These are phyloP conservation scores for Alternaria rosae DNA, from an alignment of 2,329 filamentous ascomycete genomes.

Conservation along the genomic window DNA sequence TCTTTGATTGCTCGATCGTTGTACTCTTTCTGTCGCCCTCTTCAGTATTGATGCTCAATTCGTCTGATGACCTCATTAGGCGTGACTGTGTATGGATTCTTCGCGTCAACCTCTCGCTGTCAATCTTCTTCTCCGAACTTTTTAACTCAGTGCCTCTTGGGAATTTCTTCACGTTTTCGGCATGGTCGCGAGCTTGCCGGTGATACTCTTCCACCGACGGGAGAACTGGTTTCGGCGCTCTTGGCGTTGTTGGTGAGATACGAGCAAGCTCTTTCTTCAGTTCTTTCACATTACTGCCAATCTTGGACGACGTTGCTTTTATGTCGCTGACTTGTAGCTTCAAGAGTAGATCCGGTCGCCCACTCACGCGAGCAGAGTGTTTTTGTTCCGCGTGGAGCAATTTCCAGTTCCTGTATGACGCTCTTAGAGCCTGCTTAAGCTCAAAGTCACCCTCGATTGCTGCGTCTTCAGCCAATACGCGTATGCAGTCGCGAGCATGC, in stretches of 20 bases:
- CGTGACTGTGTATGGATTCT: slow-evolving; percentile 25
- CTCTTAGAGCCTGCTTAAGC: not conserved
- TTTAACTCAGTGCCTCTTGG: not conserved
- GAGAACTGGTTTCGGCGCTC: not conserved
- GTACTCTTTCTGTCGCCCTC: not conserved
- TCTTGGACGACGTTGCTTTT: not conserved
- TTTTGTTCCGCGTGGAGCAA: not conserved
- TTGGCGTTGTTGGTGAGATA: not conserved
- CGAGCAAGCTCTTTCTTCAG: not conserved
- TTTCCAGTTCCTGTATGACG: not conserved
- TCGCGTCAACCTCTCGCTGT: slow-evolving; percentile 18
- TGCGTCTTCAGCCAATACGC: not conserved
- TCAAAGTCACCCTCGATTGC: not conserved
- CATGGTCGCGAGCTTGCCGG: not conserved
- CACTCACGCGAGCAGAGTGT: not conserved
- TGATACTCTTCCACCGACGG: not conserved
- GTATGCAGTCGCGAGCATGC: not conserved
- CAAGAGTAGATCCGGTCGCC: not conserved
- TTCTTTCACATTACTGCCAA: not conserved
- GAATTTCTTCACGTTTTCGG: not conserved
- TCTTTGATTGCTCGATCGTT: not conserved
- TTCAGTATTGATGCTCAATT: not conserved
- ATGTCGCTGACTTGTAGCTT: not conserved
- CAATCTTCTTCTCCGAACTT: slow-evolving; percentile 5
- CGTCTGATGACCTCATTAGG: slow-evolving; percentile 19